Conservation (phyloP, 805 yeast genomes). For the Candida oleophila region DNA sequence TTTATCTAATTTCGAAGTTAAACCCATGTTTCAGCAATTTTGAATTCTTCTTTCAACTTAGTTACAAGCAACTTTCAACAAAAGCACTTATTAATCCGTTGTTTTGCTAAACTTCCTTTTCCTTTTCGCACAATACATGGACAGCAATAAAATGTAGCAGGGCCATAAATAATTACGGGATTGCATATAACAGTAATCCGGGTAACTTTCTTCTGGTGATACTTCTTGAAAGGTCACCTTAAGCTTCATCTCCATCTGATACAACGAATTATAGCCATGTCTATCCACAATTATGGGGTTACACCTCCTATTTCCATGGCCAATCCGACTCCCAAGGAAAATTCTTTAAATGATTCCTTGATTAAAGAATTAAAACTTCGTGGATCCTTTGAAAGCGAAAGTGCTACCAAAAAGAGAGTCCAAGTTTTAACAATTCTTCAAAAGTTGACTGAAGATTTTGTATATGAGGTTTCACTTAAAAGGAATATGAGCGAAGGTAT, state of each 20-base stretch:
- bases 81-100: too few relatives aligned
- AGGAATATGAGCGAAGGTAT: constrained; percentile 96
- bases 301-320: constrained; percentile 84
- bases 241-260: too few relatives aligned
- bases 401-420: constrained; percentile 77
- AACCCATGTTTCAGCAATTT: constrained; percentile 19
- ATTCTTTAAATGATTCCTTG: constrained; percentile 68
- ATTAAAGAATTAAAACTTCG: constrained; percentile 76
- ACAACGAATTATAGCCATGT: constrained; percentile 19
- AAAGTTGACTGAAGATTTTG: constrained; percentile 75
- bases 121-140: not conserved
- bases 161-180: not conserved
- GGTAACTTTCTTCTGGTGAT: not conserved
- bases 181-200: not conserved
- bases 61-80: too few relatives aligned
- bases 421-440: constrained; percentile 73
- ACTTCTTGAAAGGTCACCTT: too few relatives aligned
- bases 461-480: constrained; percentile 70
- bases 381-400: constrained; percentile 87
- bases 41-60: not conserved
- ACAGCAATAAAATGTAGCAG: not conserved
- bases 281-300: constrained; percentile 51
- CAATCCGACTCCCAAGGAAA: constrained; percentile 81
- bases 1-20: constrained; percentile 27
- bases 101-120: too few relatives aligned